These are phyloP conservation scores for Ascochyta clinopodiicola DNA, from an alignment of 2,329 filamentous ascomycete genomes.

Conservation along the genomic window DNA sequence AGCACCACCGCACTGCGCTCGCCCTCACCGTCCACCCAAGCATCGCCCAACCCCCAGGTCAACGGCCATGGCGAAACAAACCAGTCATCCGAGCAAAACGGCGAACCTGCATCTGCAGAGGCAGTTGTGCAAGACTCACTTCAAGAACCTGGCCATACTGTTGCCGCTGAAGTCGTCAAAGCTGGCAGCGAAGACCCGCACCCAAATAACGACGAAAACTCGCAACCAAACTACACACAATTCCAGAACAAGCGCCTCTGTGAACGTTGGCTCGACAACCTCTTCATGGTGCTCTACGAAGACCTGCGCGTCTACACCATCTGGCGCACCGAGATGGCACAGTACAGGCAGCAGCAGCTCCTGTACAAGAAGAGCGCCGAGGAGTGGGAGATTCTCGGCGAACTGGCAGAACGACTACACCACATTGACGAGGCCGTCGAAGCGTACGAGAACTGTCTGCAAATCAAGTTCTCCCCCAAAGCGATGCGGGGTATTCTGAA, in stretches of 20 bases:
- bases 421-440: constrained; percentile 91
- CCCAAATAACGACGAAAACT: constrained; percentile 57
- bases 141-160: constrained; percentile 80
- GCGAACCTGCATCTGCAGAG: constrained; percentile 33
- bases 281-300: constrained; percentile 99
- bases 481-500: constrained; percentile 85
- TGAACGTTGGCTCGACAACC: constrained; percentile 95
- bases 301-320: constrained; percentile 98
- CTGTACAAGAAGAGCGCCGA: constrained; percentile 96
- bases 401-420: constrained; percentile 89
- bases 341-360: constrained; percentile 90
- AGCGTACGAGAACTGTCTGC: constrained; percentile 87
- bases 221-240: constrained; percentile 78
- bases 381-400: constrained; percentile 97
- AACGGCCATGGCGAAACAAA: constrained; percentile 49
- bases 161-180: constrained; percentile 79
- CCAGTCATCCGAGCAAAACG: constrained; percentile 33
- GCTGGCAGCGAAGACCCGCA: constrained; percentile 69
- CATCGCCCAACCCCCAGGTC: constrained; percentile 43
- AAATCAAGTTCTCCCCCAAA: constrained; percentile 90
- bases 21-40: constrained; percentile 51
- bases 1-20: constrained; percentile 80
- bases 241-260: constrained; percentile 97
- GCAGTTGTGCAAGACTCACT: constrained; percentile 55
- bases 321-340: constrained; percentile 97